A percentile compares a stretch with the other conserved stretches of the same genome.
phyloP scores from a whole-genome alignment of 1,284 basidiomycete species.

The Ganoderma lingzhi region DNA sequence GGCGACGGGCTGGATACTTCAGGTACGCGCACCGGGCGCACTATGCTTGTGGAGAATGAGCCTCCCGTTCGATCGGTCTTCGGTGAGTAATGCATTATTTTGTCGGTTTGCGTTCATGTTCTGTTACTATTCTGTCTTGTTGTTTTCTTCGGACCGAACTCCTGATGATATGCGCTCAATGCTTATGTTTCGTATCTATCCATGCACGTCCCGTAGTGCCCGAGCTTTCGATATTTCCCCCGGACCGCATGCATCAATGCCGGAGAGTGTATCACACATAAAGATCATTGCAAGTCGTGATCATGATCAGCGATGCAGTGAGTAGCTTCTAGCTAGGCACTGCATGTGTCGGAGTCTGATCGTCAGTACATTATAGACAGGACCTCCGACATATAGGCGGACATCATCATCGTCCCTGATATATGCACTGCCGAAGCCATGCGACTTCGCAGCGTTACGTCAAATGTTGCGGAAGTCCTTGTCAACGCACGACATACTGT shows the following conservation, averaged over 20 bases:
- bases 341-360: background rate
- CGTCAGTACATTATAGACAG: background rate
- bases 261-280: no score
- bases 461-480: background rate
- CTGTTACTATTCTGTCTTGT: background rate
- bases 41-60: background rate
- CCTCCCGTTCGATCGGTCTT: background rate
- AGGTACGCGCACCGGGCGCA: no score
- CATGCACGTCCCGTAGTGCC: background rate
- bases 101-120: background rate
- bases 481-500: background rate
- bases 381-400: background rate
- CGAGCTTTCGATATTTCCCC: background rate
- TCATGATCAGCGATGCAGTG: conserved; percentile 12
- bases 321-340: background rate
- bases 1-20: background rate
- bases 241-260: background rate
- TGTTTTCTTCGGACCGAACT: background rate
- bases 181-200: background rate
- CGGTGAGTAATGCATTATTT: background rate
- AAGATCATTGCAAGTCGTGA: conserved; percentile 5
- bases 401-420: conserved; percentile 5
- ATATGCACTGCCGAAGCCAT: background rate
- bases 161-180: background rate
- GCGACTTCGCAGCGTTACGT: background rate